A percentile compares a stretch with the other conserved stretches of the same genome.
These are phyloP conservation scores for Fusarium secorum DNA, from an alignment of 2,329 filamentous ascomycete species.

Conservation along the genomic window DNA sequence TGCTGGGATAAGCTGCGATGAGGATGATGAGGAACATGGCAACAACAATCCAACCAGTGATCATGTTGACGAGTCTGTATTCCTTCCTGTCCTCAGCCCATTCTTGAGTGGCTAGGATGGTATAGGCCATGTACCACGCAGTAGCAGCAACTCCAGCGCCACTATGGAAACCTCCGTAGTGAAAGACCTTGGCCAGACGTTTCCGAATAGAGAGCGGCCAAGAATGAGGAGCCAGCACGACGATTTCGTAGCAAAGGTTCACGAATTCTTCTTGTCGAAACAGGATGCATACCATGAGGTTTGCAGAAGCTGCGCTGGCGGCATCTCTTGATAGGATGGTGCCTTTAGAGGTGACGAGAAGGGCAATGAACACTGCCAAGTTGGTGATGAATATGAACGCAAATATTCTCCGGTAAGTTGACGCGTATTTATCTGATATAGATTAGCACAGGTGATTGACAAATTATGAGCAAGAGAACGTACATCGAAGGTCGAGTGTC, in stretches of 20 bases:
- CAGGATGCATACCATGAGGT: slow-evolving; percentile 15
- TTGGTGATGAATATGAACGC: not conserved
- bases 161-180: slow-evolving; percentile 16
- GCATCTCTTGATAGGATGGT: not conserved
- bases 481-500: not conserved
- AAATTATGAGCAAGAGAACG: accelerated
- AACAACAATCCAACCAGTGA: slow-evolving; percentile 8
- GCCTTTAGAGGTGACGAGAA: not conserved
- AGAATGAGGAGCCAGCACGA: slow-evolving; percentile 2
- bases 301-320: slow-evolving; percentile 14
- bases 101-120: slow-evolving; percentile 4
- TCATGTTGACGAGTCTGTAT: slow-evolving; percentile 8
- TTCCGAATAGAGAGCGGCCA: slow-evolving; percentile 5
- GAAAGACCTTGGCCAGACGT: slow-evolving; percentile 1
- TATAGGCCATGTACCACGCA: slow-evolving; percentile 3
- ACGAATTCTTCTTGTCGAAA: slow-evolving; percentile 19
- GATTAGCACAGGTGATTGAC: accelerated
- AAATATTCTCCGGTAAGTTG: slow-evolving; percentile 7
- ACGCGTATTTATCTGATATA: not conserved
- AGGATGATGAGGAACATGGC: slow-evolving; percentile 11
- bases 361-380: not conserved
- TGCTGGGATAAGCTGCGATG: not conserved
- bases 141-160: slow-evolving; percentile 15
- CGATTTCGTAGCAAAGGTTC: slow-evolving; percentile 14
- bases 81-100: not conserved